These are phyloP conservation scores for Jamesozyma lodderae DNA, from an alignment of 805 yeast genomes.

Conservation along the genomic window DNA sequence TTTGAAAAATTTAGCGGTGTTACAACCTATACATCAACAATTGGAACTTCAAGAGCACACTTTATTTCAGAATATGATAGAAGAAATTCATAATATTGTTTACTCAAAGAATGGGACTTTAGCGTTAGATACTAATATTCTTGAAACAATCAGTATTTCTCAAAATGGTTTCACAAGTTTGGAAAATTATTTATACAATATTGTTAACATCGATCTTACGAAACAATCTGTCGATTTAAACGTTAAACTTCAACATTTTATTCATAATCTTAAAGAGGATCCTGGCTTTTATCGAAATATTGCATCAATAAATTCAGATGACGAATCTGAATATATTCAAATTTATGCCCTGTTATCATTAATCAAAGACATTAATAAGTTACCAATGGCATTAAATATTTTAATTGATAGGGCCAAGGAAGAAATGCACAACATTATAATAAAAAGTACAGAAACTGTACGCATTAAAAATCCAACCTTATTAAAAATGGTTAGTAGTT, in stretches of 20 bases:
- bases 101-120: conserved; percentile 39
- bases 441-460: conserved; percentile 55
- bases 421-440: conserved; percentile 58
- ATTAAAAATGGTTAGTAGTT: conserved; percentile 24
- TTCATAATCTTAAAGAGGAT: background rate
- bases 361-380: conserved; percentile 49
- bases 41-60: conserved; percentile 49
- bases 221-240: conserved; percentile 40
- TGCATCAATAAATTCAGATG: background rate
- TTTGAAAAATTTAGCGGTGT: conserved; percentile 50
- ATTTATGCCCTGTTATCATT: conserved; percentile 44
- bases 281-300: conserved; percentile 1
- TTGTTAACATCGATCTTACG: conserved; percentile 48
- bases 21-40: conserved; percentile 41
- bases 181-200: conserved; percentile 46
- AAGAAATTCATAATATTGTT: conserved; percentile 63
- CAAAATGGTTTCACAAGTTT: conserved; percentile 33
- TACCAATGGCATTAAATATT: conserved; percentile 48
- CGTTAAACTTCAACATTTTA: conserved; percentile 30
- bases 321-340: conserved; percentile 27
- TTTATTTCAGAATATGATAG: conserved; percentile 64
- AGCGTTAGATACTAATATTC: conserved; percentile 15
- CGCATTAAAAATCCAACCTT: conserved; percentile 45
- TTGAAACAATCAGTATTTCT: conserved; percentile 14
- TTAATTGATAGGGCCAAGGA: conserved; percentile 45